Conservation (phyloP, 441 rosid genomes). For the Flueggea neowawraea region DNA sequence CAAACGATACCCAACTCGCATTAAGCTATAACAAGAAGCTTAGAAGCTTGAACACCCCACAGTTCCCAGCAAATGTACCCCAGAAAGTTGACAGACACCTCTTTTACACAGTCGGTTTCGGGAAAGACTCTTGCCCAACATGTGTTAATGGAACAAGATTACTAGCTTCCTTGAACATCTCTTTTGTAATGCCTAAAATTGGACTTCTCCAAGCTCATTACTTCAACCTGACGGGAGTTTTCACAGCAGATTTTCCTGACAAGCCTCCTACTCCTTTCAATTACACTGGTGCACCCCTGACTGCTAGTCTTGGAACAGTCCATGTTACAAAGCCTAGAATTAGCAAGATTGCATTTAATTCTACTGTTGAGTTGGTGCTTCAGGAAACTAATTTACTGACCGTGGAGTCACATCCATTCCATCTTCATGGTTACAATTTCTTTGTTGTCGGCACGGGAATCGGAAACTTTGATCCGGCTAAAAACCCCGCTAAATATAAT, state of each 20-base stretch:
- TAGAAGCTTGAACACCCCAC: conserved; percentile 34
- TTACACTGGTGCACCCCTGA: conserved; percentile 51
- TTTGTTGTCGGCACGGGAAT: conserved; percentile 56
- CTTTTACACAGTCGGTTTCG: conserved; percentile 52
- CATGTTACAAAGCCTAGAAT: conserved; percentile 39
- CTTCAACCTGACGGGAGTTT: conserved; percentile 46
- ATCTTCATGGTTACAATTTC: conserved; percentile 74
- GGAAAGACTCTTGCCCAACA: conserved; percentile 38
- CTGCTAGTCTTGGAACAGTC: conserved; percentile 25
- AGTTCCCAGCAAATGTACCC: conserved; percentile 53
- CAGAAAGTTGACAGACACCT: conserved; percentile 47
- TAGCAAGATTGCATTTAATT: conserved; percentile 44
- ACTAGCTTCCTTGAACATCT: conserved; percentile 50
- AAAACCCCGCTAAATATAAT: conserved; percentile 50
- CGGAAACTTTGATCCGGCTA: conserved; percentile 53
- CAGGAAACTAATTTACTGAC: conserved; percentile 56
- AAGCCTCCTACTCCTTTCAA: conserved; percentile 53
- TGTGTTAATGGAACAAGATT: conserved; percentile 43
- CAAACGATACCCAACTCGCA: conserved; percentile 37
- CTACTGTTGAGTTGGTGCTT: conserved; percentile 55
- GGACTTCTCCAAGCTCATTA: conserved; percentile 63
- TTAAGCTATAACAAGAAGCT: conserved; percentile 29
- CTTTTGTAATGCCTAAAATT: conserved; percentile 42
- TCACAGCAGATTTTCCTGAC: conserved; percentile 53
- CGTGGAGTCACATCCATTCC: conserved; percentile 69